Evolutionary conservation across 1,284 basidiomycete genomes (phyloP).

Genomic region (Rhodotorula glutinis): DNA sequence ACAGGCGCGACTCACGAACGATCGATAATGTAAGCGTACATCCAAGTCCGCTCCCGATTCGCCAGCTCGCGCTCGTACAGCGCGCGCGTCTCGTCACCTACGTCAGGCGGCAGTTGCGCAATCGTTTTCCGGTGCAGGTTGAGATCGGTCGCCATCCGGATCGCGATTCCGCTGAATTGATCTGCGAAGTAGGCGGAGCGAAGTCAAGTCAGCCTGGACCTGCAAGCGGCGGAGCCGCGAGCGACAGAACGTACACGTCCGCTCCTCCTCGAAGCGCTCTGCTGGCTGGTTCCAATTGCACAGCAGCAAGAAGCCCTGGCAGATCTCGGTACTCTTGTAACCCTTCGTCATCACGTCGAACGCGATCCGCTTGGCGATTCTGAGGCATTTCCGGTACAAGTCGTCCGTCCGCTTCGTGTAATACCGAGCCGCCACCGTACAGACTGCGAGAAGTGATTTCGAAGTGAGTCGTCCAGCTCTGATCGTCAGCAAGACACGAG

Average conservation of each 20-base stretch:
- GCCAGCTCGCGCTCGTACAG: slow-evolving; percentile 49
- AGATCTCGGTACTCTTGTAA: slow-evolving; percentile 77
- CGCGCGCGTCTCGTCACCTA: slow-evolving; percentile 45
- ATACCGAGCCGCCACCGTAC: slow-evolving; percentile 87
- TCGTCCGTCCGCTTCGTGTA: slow-evolving; percentile 73
- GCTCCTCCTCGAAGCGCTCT: slow-evolving; percentile 81
- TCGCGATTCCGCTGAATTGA: slow-evolving; percentile 51
- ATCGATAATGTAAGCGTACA: slow-evolving; percentile 49
- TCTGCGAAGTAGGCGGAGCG: not conserved
- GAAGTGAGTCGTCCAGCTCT: too few relatives aligned
- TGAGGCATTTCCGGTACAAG: slow-evolving; percentile 73
- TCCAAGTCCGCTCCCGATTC: slow-evolving; percentile 51
- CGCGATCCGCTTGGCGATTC: slow-evolving; percentile 84
- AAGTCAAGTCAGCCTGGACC: not conserved
- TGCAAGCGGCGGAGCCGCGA: not conserved
- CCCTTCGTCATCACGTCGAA: slow-evolving; percentile 63
- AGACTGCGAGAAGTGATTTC: too few relatives aligned
- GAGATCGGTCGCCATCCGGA: slow-evolving; percentile 87
- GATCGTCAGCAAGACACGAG: too few relatives aligned
- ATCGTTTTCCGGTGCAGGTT: slow-evolving; percentile 77
- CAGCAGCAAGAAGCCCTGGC: slow-evolving; percentile 50
- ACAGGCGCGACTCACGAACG: slow-evolving; percentile 39
- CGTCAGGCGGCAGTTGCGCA: slow-evolving; percentile 45
- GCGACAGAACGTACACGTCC: slow-evolving; percentile 73
- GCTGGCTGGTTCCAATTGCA: slow-evolving; percentile 54